Base-by-base conservation (phyloP, 192 early-diverging fungal species). In the Backusella tuberculispora region DNA sequence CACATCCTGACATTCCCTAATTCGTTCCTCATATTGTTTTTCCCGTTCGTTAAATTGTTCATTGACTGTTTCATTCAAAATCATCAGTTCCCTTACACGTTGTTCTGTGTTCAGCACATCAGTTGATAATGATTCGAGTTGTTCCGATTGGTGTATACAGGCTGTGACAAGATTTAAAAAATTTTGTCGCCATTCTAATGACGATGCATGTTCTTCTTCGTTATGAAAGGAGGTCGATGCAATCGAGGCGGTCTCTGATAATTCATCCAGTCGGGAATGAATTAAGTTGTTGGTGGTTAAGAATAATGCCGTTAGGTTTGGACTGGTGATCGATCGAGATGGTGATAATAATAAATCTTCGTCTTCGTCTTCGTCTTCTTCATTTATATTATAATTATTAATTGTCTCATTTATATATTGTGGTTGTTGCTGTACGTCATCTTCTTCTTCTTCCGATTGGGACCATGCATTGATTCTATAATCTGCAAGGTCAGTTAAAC, bases 261-360 rank as follows among this genome's bases (percentile, higher is more conserved):
- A 42, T 56, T 76, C 75, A 21, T 80, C 79, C 9, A 80, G 48
- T 8, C 79, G 75, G 6, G 75, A 70, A 21, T 69, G 43, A 15
- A 80, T 76, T 13, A 80, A 67, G 15, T 60, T 74, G 38, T 80
- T 76, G 5, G 79, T 80, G 12, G 75, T 80, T 24, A 74, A 41
- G 34, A 76, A 74, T 26, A 80, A 53, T 5, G 74, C 47, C 1
- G 78, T 74, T 21, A 79, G 34, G 50, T 69, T 75, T 0, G 78
- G 78, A 15, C 76, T 77, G 3, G 63, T 9, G 17, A 69, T 69
- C 5, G 64, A 29, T 5, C 41, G 69, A n/a, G 40, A 56, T 63
- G 41, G 41, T 14, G 53, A 60, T 9, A 60, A 24, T 4, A 60
- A 60, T 24, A 13, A 3, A 12, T 60, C 9, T 4, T 60, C 53